Conservation (phyloP, 2,329 filamentous ascomycete genomes). For the Xylaria sp. region DNA sequence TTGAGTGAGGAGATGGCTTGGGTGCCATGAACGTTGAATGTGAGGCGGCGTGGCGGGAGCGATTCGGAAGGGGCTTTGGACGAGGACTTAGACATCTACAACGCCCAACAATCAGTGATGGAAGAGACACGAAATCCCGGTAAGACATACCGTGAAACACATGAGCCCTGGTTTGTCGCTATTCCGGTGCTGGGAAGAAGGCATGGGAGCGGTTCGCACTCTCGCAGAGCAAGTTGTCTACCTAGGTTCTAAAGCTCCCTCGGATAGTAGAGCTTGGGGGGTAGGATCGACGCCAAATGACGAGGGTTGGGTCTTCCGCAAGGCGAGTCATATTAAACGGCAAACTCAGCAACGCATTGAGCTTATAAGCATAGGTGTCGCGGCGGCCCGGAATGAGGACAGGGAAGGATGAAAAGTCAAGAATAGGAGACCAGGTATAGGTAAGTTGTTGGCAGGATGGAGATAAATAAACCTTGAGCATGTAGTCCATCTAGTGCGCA, state of each 20-base stretch:
- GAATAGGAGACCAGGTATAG: not conserved
- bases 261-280: constrained; percentile 13
- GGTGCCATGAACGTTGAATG: constrained; percentile 46
- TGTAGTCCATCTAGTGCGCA: not conserved
- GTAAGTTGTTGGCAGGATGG: constrained; percentile 9
- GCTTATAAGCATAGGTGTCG: not conserved
- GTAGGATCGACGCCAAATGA: constrained; percentile 16
- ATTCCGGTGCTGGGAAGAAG: constrained; percentile 9
- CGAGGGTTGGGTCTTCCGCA: constrained; percentile 19
- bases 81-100: constrained; percentile 42
- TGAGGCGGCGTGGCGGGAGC: constrained; percentile 45
- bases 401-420: not conserved
- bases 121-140: not conserved
- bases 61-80: constrained; percentile 38
- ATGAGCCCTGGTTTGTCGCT: constrained; percentile 28
- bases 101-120: constrained; percentile 34
- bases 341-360: constrained; percentile 10
- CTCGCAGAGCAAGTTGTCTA: constrained; percentile 27
- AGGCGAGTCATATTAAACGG: constrained; percentile 30
- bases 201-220: constrained; percentile 20
- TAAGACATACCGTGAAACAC: constrained; percentile 41
- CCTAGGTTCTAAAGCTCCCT: constrained; percentile 25
- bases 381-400: not conserved
- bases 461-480: not conserved
- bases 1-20: constrained; percentile 49